These are phyloP conservation scores for Gracilaria caudata DNA, from an alignment of 23 red algal species.

Conservation along the genomic window DNA sequence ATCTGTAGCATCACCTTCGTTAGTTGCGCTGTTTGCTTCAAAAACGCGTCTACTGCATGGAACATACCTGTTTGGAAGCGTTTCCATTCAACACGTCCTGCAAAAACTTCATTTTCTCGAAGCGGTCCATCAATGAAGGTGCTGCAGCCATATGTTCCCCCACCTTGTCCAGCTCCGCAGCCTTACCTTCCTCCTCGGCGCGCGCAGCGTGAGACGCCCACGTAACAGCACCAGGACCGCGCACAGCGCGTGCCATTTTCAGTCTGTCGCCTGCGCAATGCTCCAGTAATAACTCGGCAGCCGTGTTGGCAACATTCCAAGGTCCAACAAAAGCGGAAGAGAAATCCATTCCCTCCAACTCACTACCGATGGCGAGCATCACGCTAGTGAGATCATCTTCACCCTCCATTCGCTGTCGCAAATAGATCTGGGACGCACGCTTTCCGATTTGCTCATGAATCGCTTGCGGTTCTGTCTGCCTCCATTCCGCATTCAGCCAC, in stretches of 20 bases:
- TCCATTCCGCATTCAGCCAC: conserved; percentile 46
- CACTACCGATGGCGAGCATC: conserved; percentile 23
- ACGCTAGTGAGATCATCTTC: conserved; percentile 22
- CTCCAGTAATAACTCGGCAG: conserved; percentile 28
- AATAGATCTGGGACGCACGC: conserved; percentile 20
- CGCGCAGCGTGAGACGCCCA: neutral
- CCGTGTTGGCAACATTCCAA: conserved; percentile 36
- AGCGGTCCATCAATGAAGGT: conserved; percentile 17
- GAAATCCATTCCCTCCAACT: conserved; percentile 17
- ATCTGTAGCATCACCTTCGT: neutral
- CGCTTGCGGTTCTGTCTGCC: neutral
- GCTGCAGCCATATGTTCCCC: conserved; percentile 5
- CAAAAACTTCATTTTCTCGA: conserved; percentile 41
- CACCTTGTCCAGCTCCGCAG: no score
- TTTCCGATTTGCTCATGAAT: conserved; percentile 19
- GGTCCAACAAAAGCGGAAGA: conserved; percentile 24
- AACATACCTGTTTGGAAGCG: conserved; percentile 13
- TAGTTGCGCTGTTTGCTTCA: neutral
- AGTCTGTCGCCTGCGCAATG: neutral
- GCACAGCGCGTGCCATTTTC: neutral
- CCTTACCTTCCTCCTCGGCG: neutral
- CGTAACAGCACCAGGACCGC: neutral
- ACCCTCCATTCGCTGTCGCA: conserved; percentile 20
- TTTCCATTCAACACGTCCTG: conserved; percentile 36
- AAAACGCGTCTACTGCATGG: neutral